phyloP scores from a whole-genome alignment of 768 basidiomycete genomes.

The Leccinum barrowsii region DNA sequence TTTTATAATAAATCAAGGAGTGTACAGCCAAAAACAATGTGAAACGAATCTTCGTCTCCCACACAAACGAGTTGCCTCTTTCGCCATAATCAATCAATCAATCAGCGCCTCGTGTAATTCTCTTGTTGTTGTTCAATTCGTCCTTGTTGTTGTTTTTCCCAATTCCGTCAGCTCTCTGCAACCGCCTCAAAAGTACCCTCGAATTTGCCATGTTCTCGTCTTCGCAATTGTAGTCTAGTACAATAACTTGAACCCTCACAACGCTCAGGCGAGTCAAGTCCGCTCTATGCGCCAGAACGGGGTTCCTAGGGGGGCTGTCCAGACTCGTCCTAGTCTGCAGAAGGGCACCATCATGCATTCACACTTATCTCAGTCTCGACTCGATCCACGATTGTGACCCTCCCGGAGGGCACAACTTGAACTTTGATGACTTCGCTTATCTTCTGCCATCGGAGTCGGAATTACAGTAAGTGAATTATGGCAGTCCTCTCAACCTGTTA shows the following conservation, averaged over 20 bases:
- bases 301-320: neutral
- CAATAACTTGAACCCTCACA: constrained; percentile 12
- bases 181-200: neutral
- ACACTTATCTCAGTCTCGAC: neutral
- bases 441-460: neutral
- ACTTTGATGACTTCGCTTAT: neutral
- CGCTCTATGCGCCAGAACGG: neutral
- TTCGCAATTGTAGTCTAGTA: constrained; percentile 16
- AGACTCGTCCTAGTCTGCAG: neutral
- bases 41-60: constrained; percentile 10
- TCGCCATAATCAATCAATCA: constrained; percentile 15
- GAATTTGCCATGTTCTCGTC: neutral
- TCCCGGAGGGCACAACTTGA: neutral
- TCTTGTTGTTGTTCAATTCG: neutral
- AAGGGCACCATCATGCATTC: neutral
- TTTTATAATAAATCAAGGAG: constrained; percentile 19
- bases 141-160: constrained; percentile 8
- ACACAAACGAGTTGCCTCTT: constrained; percentile 17
- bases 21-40: constrained; percentile 18
- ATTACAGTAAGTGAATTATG: neutral
- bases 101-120: constrained; percentile 4
- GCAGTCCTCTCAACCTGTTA: neutral
- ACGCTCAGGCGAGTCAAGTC: constrained; percentile 6
- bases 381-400: neutral
- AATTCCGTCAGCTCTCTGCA: neutral